phyloP scores from a whole-genome alignment of 1,139 yeast genomes.

The Protomyces lactucae-debilis region DNA sequence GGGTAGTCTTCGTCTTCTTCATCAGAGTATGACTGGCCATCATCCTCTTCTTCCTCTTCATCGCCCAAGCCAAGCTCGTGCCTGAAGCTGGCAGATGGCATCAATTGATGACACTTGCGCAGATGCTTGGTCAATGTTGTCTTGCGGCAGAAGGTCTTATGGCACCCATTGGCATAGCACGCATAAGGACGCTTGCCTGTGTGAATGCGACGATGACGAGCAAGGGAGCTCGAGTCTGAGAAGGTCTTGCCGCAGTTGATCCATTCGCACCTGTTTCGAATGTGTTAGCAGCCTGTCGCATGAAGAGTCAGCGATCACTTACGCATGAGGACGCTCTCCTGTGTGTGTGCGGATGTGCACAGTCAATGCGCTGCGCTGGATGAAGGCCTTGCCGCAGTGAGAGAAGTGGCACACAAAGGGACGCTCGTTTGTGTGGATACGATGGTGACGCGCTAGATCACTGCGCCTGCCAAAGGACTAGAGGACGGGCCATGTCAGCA shows the following conservation, averaged over 20 bases:
- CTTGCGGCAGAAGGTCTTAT: slow-evolving; percentile 43
- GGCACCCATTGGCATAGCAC: slow-evolving; percentile 63
- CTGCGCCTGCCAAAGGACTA: slow-evolving; percentile 32
- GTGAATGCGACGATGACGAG: slow-evolving; percentile 39
- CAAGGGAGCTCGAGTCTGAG: slow-evolving; percentile 30
- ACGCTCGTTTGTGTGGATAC: slow-evolving; percentile 57
- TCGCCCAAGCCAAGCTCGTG: background rate
- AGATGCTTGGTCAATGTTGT: slow-evolving; percentile 29
- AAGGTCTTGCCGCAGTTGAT: slow-evolving; percentile 41
- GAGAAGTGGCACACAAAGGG: slow-evolving; percentile 69
- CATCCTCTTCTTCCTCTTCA: background rate
- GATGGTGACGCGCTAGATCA: slow-evolving; percentile 41
- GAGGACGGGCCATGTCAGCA: background rate
- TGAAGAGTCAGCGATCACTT: background rate
- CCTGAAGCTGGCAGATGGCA: background rate
- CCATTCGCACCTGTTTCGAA: slow-evolving; percentile 50
- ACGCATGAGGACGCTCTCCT: slow-evolving; percentile 77
- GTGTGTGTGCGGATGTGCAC: slow-evolving; percentile 80
- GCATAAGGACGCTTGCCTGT: slow-evolving; percentile 60
- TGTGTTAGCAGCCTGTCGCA: too few species aligned
- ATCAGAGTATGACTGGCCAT: background rate
- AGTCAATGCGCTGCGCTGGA: slow-evolving; percentile 51
- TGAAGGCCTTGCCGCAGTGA: slow-evolving; percentile 70
- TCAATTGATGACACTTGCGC: slow-evolving; percentile 26
- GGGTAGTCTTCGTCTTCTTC: background rate